A percentile compares a stretch with the other conserved stretches of the same genome.
These are phyloP conservation scores for Onygenales sp. DNA, from an alignment of 2,329 filamentous ascomycete genomes.

Conservation along the genomic window DNA sequence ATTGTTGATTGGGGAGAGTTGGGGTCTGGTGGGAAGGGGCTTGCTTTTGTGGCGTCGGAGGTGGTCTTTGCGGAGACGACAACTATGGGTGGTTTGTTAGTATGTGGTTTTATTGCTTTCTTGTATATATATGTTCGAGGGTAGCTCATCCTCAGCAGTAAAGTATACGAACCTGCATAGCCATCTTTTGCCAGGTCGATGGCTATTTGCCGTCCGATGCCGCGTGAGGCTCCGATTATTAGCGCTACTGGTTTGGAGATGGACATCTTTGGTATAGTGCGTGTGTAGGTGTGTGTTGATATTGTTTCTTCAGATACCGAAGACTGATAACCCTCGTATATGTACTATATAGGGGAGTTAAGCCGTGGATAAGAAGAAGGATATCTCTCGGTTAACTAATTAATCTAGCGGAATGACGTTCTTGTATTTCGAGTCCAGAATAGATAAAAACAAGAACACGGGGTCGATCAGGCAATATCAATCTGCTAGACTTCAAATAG, in stretches of 20 bases:
- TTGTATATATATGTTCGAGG: not conserved
- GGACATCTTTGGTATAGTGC: constrained; percentile 1
- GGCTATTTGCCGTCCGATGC: constrained; percentile 72
- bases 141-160: not conserved
- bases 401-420: too few relatives aligned
- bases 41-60: constrained; percentile 48
- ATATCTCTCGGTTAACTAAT: too few relatives aligned
- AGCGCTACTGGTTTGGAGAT: constrained; percentile 47
- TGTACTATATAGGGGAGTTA: too few relatives aligned
- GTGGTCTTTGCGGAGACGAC: constrained; percentile 69
- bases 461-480: too few relatives aligned
- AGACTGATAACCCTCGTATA: too few relatives aligned
- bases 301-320: too few relatives aligned
- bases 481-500: too few relatives aligned
- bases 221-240: constrained; percentile 65
- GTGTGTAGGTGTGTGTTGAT: not conserved
- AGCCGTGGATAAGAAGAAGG: too few relatives aligned
- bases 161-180: constrained; percentile 53
- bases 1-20: constrained; percentile 69
- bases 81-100: constrained; percentile 39
- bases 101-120: not conserved
- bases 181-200: constrained; percentile 63
- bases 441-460: too few relatives aligned
- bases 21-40: constrained; percentile 63
- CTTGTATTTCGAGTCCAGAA: too few relatives aligned